Base-by-base conservation (phyloP, 2,329 filamentous ascomycete genomes). In the Parasarocladium wereldwijsianum region DNA sequence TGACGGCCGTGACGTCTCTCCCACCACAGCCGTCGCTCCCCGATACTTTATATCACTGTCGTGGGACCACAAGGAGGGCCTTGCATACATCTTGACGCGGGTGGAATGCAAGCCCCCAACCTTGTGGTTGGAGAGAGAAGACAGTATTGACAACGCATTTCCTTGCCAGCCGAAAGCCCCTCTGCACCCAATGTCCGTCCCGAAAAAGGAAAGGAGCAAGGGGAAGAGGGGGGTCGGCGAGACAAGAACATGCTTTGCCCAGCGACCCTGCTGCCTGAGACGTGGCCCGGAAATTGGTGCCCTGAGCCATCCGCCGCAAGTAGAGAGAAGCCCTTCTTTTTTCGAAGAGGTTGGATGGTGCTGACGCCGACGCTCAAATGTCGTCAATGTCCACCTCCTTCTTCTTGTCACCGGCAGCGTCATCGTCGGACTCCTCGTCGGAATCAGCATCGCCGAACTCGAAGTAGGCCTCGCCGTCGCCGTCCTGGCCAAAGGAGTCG, bases 341-440 rank as follows among this genome's bases (percentile, higher is more conserved):
- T 25, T 11, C 14, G 10, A 23, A 31, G 14, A 15, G 11, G n/a
- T 18, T 11, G 20, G n/a, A 34, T 15, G 12, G 15, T 21, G 22
- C 9, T 24, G 22, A 17, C 19, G 22, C 19, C 20, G n/a, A 15
- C 26, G 26, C 23, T 70, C 75, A 94, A 57, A 96, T 93, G 58
- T 94, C 85, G 63, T 96, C 87, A 54, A 93, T 83, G 55, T 92
- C 84, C 49, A 94, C 76, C 45, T 93, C 84, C 64, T 83, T 85
- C 52, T 55, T 56, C 52, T 57, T 58, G 42, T 61, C 64, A 34
- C 56, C 64, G 40, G 56, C 62, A 28, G 51, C 62, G 31, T 60
- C 66, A 31, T 63, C 65, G 18, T 69, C 69, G 16, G 53, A 56
- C 22, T 70, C 66, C 23, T 52, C 51, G 14, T 70, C 54, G 29